Conservation (phyloP, 73 alveolate species). For the Effrenium voratum region DNA sequence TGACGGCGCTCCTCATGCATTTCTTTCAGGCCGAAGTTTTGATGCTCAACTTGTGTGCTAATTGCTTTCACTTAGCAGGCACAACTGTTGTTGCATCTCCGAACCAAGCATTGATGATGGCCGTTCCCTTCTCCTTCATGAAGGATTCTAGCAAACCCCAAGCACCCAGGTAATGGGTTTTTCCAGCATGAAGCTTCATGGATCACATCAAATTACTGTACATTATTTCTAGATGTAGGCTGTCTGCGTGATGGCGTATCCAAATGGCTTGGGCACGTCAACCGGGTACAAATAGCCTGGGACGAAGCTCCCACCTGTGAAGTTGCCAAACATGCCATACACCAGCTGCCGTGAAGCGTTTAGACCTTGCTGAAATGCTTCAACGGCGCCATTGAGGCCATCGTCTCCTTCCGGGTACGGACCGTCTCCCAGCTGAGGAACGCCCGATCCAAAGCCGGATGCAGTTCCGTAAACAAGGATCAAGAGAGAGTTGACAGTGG, state of each 20-base stretch:
- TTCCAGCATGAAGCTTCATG: too few relatives aligned
- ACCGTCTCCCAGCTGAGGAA: constrained; percentile 59
- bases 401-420: neutral
- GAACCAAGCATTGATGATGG: too few relatives aligned
- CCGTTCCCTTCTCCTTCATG: too few relatives aligned
- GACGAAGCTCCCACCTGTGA: neutral
- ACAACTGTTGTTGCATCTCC: too few relatives aligned
- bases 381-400: neutral
- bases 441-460: neutral
- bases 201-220: too few relatives aligned
- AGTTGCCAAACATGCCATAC: constrained; percentile 17
- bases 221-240: too few relatives aligned
- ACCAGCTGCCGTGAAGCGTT: neutral
- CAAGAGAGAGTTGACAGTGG: neutral
- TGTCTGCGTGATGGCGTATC: constrained; percentile 57
- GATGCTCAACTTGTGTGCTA: too few relatives aligned
- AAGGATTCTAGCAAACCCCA: too few relatives aligned
- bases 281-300: constrained; percentile 48
- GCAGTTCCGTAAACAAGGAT: constrained; percentile 29
- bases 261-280: constrained; percentile 40
- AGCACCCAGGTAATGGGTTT: too few relatives aligned
- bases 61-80: too few relatives aligned
- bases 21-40: too few relatives aligned
- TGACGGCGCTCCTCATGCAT: too few relatives aligned
- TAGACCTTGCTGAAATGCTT: neutral